These are phyloP conservation scores for Sporothrix globosa DNA, from an alignment of 2,329 filamentous ascomycete genomes.

Conservation along the genomic window DNA sequence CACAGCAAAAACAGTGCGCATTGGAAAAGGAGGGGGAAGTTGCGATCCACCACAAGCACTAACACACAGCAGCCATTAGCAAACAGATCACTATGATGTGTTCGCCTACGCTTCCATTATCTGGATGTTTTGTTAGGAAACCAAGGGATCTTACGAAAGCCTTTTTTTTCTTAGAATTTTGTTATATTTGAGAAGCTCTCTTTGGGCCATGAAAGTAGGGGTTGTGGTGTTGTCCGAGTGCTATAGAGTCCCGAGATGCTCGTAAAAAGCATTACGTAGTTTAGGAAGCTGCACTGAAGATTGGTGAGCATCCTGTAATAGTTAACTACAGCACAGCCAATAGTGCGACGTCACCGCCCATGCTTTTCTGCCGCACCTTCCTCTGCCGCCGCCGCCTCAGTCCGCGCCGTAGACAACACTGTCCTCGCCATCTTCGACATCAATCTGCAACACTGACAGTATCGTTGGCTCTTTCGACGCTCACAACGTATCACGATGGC, in stretches of 20 bases:
- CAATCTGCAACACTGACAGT: neutral
- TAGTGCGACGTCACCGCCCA: slow-evolving; percentile 21
- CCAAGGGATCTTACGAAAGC: neutral
- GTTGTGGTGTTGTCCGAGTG: neutral
- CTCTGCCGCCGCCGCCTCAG: neutral
- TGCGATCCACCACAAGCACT: neutral
- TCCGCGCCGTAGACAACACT: neutral
- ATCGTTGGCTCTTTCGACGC: neutral
- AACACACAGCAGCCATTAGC: neutral
- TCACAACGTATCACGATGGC: neutral
- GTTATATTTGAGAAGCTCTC: neutral
- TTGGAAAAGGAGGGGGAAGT: slow-evolving; percentile 13
- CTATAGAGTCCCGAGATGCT: neutral
- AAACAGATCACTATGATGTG: too few species aligned
- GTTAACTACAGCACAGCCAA: neutral
- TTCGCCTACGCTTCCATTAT: neutral
- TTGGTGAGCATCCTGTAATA: slow-evolving; percentile 18
- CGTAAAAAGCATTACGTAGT: neutral
- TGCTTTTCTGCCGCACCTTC: slow-evolving; percentile 17
- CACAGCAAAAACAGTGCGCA: slow-evolving; percentile 12
- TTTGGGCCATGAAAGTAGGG: neutral
- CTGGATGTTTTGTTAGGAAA: neutral
- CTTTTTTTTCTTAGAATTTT: neutral
- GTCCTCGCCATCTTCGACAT: neutral
- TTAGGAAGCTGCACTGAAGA: neutral